Evolutionary conservation across 78 protist species (phyloP).

Genomic region (Isochrysis galbana): DNA sequence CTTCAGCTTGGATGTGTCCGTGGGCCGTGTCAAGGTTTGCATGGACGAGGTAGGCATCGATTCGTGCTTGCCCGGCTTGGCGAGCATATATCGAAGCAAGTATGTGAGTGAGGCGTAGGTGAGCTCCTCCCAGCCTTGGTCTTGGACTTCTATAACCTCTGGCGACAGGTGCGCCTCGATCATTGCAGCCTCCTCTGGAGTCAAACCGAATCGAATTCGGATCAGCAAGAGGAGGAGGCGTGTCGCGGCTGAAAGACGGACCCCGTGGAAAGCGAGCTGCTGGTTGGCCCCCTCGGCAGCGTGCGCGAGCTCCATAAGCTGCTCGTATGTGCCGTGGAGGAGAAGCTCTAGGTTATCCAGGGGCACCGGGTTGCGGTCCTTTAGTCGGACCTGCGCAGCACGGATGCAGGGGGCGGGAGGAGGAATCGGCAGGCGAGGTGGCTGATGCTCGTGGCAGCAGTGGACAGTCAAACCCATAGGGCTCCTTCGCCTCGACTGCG

Average conservation of each 20-base stretch:
- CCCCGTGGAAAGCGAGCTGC: not conserved
- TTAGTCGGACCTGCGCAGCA: conserved; percentile 35
- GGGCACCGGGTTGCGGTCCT: conserved; percentile 65
- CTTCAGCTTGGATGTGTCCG: conserved; percentile 28
- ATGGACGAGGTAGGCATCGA: not conserved
- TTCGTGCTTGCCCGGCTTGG: conserved; percentile 4
- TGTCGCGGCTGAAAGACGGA: not conserved
- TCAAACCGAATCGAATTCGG: conserved; percentile 8
- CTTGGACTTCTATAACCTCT: not conserved
- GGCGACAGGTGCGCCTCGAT: conserved; percentile 37
- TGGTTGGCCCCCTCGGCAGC: not conserved
- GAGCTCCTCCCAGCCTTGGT: conserved; percentile 65
- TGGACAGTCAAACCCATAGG: no score
- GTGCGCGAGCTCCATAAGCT: not conserved
- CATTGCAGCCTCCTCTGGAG: not conserved
- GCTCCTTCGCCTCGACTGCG: no score
- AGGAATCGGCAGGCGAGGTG: not conserved
- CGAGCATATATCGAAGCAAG: not conserved
- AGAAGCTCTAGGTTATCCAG: conserved; percentile 22
- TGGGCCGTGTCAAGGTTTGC: not conserved
- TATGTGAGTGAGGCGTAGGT: conserved; percentile 41
- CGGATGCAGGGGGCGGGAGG: not conserved
- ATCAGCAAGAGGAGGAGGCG: conserved; percentile 34
- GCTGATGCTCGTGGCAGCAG: no score
- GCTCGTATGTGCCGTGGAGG: not conserved